Evolutionary conservation across 2,329 filamentous ascomycete genomes (phyloP), one percentile per base, ranked within the genome.

Genomic region (Nemania sp.): DNA sequence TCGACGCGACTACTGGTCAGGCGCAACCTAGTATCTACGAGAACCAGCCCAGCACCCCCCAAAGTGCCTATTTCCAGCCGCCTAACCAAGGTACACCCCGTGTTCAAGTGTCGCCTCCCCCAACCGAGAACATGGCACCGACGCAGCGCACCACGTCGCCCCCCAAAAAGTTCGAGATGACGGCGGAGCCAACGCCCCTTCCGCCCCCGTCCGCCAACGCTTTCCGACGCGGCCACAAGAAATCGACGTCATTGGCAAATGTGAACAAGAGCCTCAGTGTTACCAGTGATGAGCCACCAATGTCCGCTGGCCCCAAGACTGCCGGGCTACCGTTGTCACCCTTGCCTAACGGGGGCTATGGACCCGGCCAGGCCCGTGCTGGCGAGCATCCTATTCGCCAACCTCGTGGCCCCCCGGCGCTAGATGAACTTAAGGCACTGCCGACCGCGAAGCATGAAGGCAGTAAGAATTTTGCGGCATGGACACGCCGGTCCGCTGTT

Each of bases 391-490:
- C 94, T 7, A 77, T 90, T 47, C 91, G 94, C 54, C 94, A 99
- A 74, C 94, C 94, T 47, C 90, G 91, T 60, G 92, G 92, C 5
- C 94, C 94, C 20, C 94, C 94, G 12, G 86, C 90, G 12, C 81
- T 97, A 45, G 94, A 99, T 63, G 94, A 99, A 75, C 84, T 99
- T 56, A 84, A 88, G 67, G 82, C 87, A 17, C 94, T 92, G 75
- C 94, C 94, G 1, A 97, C 93, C 7, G 86, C 90, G 62, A 96
- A 91, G 76, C 84, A 93, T 60, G 93, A 97, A 72, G 94, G 93
- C 20, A 97, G 93, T 84, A 87, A 97, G 83, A 99, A 99, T 77
- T 99, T 99, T 74, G 89, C 89, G 9, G 86, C 91, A 51, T 91
- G 94, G 57, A 92, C 95, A 67, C 91, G 94, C 56, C 91, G 93